A percentile compares a stretch with the other conserved stretches of the same genome.
Evolutionary conservation across 495 filamentous ascomycete genomes (phyloP).

Genomic region (Hypomontagnella submonticulosa): DNA sequence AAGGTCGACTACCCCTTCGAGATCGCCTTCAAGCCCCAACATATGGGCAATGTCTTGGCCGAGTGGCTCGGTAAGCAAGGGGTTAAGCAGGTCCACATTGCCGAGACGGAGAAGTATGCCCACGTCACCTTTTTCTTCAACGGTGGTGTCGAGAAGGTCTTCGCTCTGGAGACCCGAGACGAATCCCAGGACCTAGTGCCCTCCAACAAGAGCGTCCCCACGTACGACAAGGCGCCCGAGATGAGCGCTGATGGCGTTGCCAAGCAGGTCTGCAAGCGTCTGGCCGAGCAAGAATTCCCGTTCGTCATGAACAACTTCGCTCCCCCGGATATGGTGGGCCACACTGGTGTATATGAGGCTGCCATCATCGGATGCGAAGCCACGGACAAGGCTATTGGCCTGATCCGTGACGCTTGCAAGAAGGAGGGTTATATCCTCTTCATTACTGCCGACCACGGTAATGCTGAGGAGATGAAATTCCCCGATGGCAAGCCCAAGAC

Average conservation of each 20-base stretch:
- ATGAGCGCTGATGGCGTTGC: conserved; percentile 94
- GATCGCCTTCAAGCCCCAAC: conserved; percentile 92
- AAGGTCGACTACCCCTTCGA: conserved; percentile 94
- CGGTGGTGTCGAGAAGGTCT: conserved; percentile 96
- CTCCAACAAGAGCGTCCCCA: conserved; percentile 82
- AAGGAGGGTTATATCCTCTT: conserved; percentile 91
- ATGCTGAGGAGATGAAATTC: conserved; percentile 99
- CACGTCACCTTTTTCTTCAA: conserved; percentile 99
- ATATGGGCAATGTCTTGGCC: conserved; percentile 95
- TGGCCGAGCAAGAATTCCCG: conserved; percentile 82
- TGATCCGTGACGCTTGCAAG: conserved; percentile 92
- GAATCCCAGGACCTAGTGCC: conserved; percentile 68
- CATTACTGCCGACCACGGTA: conserved; percentile 95
- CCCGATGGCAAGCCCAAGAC: conserved; percentile 96
- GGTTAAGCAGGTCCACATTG: conserved; percentile 92
- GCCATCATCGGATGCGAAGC: conserved; percentile 85
- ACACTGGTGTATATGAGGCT: conserved; percentile 97
- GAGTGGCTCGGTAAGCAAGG: conserved; percentile 92
- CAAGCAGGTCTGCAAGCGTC: conserved; percentile 84
- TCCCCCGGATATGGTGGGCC: conserved; percentile 98
- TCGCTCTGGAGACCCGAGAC: conserved; percentile 84
- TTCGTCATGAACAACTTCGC: conserved; percentile 99
- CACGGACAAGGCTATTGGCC: conserved; percentile 92
- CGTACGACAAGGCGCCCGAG: conserved; percentile 94
- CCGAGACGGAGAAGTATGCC: conserved; percentile 99